Base-by-base conservation (phyloP, 371 early-diverging fungal genomes). In the Enteropsectra breve region DNA sequence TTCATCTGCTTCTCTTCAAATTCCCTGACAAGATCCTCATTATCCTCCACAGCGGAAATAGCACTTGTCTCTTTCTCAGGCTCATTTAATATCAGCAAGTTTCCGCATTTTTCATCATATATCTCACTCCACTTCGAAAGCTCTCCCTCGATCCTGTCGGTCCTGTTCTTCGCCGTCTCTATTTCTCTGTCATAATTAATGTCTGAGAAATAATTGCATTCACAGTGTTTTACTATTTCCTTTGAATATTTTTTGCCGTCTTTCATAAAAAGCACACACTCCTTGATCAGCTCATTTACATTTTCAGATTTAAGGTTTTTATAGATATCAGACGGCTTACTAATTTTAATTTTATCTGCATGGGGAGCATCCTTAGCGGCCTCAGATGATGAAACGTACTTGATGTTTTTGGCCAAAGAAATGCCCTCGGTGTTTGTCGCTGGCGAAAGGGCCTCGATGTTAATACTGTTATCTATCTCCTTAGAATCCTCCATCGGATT, bases 101-200 rank as follows among this genome's bases (percentile, higher is more conserved):
- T 6, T 1, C 0, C 6, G 38, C n/a, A 37, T 8, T 46, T 15
- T 1, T 37, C 15, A 0, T 46, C 36, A 11, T 43, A 38, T n/a
- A 66, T 32, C 1, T 30, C 33, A 4, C 47, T 59, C 67, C 67
- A 66, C 45, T 66, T 66, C 24, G 23, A 30, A 21, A 40, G 46
- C 36, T 68, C 64, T 0, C 37, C 2, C 11, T 11, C 8, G 0
- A 49, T 43, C 52, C 36, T 30, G 33, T 23, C 0, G 15, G 49
- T 47, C 68, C 53, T 40, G 8, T 30, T 21, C 13, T 65, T 28
- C 24, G 37, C 32, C 26, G 40, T 33, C 23, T 48, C 64, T 40
- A 68, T 64, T 43, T 68, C 68, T n/a, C 33, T 46, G 1, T 49
- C 37, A 36, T 60, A 60, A 49, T 60, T 28, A 26, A 60, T 60